Base-by-base conservation (phyloP, 805 yeast species). In the Metschnikowia amazonensis region DNA sequence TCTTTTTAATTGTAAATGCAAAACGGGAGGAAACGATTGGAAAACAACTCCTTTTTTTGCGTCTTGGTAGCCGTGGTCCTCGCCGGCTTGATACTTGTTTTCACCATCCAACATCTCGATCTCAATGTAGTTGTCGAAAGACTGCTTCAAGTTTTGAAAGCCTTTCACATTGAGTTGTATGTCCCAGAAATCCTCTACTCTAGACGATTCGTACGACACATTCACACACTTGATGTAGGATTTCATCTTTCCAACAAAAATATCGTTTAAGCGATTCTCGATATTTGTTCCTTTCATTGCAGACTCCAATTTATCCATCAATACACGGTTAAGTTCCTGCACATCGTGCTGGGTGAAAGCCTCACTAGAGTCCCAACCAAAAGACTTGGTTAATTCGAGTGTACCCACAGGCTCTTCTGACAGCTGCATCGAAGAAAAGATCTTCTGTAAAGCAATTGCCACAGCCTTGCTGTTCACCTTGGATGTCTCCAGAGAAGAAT, bases 341-440 rank as follows among this genome's bases (percentile, higher is more conserved):
- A 94, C 97, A 63, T 94, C 99, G 66, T 94, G 98, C 66, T 94
- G 99, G 2, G 95, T 87, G 65, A 94, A 94, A 0, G 97, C 96
- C 55, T 94, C 99, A 5, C 84, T 83, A 8, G 87, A 77, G 61
- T 89, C 96, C 99, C 99, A 94, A 7, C 99, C 99, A 73, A 94
- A 94, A 0, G 97, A 84, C 48, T 81, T 79, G 0, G 99, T 94
- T 43, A 94, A 73, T 60, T 88, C 96, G 50, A 79, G 63, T 0
- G 99, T 94, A 48, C 87, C 92, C 4, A 92, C 80, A 0, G 97
- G 86, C 17, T 79, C 80, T 9, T 75, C 69, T 0, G 96, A 84
- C 3, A 83, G 81, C 55, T 84, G 83, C 51, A 94, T 71, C 50
- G 79, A 79, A 60, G 89, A 92, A 58, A 94, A 94, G 21, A 90